Base-by-base conservation (phyloP, 2,329 filamentous ascomycete species). In the Rachicladosporium sp. region DNA sequence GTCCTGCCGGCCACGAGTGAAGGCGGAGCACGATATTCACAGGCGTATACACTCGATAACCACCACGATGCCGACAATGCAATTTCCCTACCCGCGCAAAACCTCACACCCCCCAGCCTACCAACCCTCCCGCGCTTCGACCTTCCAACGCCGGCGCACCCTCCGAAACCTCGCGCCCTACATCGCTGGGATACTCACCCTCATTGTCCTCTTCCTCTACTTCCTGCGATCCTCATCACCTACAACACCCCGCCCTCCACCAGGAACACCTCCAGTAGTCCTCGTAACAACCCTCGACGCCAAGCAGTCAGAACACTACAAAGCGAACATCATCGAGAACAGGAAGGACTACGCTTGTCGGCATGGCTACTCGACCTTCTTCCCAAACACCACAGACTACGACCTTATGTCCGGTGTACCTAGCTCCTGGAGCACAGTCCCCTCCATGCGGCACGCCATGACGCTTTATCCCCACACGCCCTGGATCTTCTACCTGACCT, bases 351-450 rank as follows among this genome's bases (percentile, higher is more conserved):
- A 96, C 63, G 91, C 89, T 6, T 73, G 75, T 47, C 80, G 76
- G 57, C 87, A 96, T 65, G 89, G 88, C 50, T 96, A 98, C 61
- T 72, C 76, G 30, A 82, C 80, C 31, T 88, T 95, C 70, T 82
- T 93, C 59, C 76, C 84, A 41, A 79, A 76, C 46, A 69, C 74
- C n/a, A 72, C 71, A 54, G 78, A 88, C 54, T 95, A 95, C 65
- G 70, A 82, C 44, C 70, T 86, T 27, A 61, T 68, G 43, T 71
- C 71, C 42, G 79, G 48, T 43, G 37, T 37, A 69, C 82, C 49
- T 37, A n/a, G 59, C 39, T 77, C 77, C 35, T 93, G 84, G 83
- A 70, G 83, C 32, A 78, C 82, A 51, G 74, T 96, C 38, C 84
- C 89, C 44, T 84, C 89, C 6, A 70, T 93, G 56, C 82, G 91